A percentile compares a stretch with the other conserved stretches of the same genome.
Evolutionary conservation across 108 stramenopile genomes (phyloP).

Genomic region (Epithemia pelagica): DNA sequence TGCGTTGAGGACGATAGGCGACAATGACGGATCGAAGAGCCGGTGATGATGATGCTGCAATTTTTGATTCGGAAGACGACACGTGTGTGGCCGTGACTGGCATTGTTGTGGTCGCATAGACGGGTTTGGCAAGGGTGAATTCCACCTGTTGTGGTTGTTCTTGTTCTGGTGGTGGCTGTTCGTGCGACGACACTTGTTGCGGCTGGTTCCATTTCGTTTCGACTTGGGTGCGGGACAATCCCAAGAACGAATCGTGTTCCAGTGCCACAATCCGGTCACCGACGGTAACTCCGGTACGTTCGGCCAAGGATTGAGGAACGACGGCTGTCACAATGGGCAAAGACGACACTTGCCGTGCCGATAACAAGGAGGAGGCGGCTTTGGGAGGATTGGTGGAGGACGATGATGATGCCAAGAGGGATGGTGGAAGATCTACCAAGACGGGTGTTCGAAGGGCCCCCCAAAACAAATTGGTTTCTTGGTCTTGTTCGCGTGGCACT

Average conservation of each 20-base stretch:
- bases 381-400: no score
- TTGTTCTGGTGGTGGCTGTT: no score
- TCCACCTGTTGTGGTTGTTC: constrained; percentile 57
- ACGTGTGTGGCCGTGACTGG: not conserved
- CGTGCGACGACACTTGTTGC: constrained; percentile 29
- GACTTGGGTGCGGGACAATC: constrained; percentile 33
- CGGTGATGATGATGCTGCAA: not conserved
- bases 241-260: constrained; percentile 52
- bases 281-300: constrained; percentile 72
- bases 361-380: not conserved
- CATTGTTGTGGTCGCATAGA: constrained; percentile 29
- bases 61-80: not conserved
- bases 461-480: not conserved
- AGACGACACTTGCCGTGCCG: constrained; percentile 31
- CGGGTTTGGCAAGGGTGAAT: constrained; percentile 72
- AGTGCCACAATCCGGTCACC: constrained; percentile 81
- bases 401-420: not conserved
- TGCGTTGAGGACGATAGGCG: constrained; percentile 34
- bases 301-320: constrained; percentile 68
- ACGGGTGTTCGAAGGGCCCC: constrained; percentile 1
- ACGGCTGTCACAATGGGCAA: constrained; percentile 72
- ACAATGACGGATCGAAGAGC: constrained; percentile 20
- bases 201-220: constrained; percentile 17
- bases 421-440: not conserved
- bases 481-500: constrained; percentile 13